Base-by-base conservation (phyloP, 495 filamentous ascomycete genomes). In the Aspergillus sparsus region DNA sequence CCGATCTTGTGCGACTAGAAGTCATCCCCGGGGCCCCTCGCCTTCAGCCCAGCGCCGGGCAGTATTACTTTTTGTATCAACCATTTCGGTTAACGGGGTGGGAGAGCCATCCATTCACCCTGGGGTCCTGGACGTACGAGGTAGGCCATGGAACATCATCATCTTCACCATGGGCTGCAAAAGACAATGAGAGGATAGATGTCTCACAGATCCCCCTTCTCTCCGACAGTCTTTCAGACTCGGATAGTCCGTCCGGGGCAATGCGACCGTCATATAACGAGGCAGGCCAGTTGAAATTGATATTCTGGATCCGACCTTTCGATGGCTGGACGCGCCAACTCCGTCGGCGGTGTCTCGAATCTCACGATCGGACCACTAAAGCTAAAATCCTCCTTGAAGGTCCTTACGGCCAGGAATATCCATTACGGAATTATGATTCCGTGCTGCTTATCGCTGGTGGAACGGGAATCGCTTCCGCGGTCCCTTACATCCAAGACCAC, bases 31-130 rank as follows among this genome's bases (percentile, higher is more conserved):
- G 68, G 0, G 66, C 68, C 8, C 60, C 58, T 18, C 56, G 68
- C 0, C 64, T 80, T 5, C 66, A 64, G 8, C 78, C 77, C 15
- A 68, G 66, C 13, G 76, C 83, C 0, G 82, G 82, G 1, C 74
- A 75, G n/a, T 82, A 85, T 65, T 86, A 81, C 66, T 87, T 80
- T 52, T 53, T 87, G 5, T 85, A 85, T 52, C 74, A 82, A 21
- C 80, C 81, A 0, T 73, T 77, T 51, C 70, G 75, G 6, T 66
- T 77, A 10, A 74, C 69, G 11, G 79, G 78, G 27, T 86, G 83
- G 82, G 80, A 86, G 59, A 84, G 74, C 53, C 85, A 87, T 57
- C 85, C 84, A 0, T 87, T 87, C 58, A 86, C 84, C 0, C 66
- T 86, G 6, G 82, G 80, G 3, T 64, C 68, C 16, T 80, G 77